Percentiles rank a stretch among this genome's conserved stretches.
These are phyloP conservation scores for Globisporangium orthogonon DNA, from an alignment of 352 stramenopile genomes.

Conservation along the genomic window DNA sequence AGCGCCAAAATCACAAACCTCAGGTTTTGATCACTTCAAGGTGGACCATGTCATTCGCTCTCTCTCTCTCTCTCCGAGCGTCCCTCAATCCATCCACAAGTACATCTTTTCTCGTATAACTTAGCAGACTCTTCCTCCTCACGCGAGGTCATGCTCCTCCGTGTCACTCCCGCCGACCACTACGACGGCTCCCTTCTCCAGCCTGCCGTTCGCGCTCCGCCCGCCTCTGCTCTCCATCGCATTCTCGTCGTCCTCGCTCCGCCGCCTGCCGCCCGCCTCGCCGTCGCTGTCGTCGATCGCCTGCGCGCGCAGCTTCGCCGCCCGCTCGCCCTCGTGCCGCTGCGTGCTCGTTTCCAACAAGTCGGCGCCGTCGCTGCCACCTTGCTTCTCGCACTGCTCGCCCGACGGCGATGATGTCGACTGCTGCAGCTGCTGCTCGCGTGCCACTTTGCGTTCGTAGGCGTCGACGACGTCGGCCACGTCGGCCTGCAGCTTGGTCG, in stretches of 20 bases:
- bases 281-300: not conserved
- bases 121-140: not conserved
- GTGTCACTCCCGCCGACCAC: constrained; percentile 2
- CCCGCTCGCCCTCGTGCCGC: not conserved
- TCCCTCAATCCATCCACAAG: not conserved
- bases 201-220: not conserved
- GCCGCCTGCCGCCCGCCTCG: not conserved
- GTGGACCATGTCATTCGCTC: not conserved
- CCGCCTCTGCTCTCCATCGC: constrained; percentile 9
- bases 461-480: constrained; percentile 45
- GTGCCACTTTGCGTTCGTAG: constrained; percentile 31
- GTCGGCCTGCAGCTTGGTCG: constrained; percentile 36
- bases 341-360: not conserved
- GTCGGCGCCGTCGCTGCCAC: not conserved
- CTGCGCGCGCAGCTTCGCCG: not conserved
- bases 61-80: not conserved
- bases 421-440: not conserved
- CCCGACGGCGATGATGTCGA: not conserved
- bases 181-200: constrained; percentile 10
- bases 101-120: too few relatives aligned
- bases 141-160: not conserved
- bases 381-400: not conserved
- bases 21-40: too few relatives aligned
- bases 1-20: not conserved
- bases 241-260: not conserved